Evolutionary conservation across 495 filamentous ascomycete genomes (phyloP), one percentile per base, ranked within the genome.

Genomic region (Aspergillus mulundensis): DNA sequence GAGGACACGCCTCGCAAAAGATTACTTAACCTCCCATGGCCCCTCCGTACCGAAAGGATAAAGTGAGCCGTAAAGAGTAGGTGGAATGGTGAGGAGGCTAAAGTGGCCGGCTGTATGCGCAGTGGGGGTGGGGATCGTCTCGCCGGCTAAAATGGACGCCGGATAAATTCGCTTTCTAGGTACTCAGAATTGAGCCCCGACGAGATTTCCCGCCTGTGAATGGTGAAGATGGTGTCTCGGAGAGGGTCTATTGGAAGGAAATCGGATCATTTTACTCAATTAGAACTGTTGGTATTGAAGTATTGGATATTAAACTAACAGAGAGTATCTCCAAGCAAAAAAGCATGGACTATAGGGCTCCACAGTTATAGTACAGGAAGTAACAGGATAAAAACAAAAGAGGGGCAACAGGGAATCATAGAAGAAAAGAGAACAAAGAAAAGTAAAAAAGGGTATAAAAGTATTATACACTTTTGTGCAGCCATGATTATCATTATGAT

Each of bases 401-500:
- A 30, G 36, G 46, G 21, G 32, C 18, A 43, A 25, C 18, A 43
- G 24, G 24, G 39, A 41, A 30, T 20, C 40, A 51, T 49, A 49
- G 18, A 18, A 47, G 25, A 43, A 20, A 49, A 39, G 10, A 49
- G 7, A 56, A 5, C 36, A 39, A 19, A 18, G 45, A 36, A 53
- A 25, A 44, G 3, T 18, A 30, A 51, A 36, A 32, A 20, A 23
- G 24, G 39, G 50, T 24, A 28, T 54, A 54, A 21, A 54, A 50
- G 21, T 45, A 57, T 23, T 38, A 41, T 54, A 55, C 63, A 60
- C 44, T 49, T 63, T 67, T 49, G 58, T 54, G 39, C 39, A 44
- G 53, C 57, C 58, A 53, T 60, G 40, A 56, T 56, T 53, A 60
- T 61, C 58, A 61, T 61, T 61, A 61, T 36, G 10, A 49, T 39